Evolutionary conservation across 2,329 filamentous ascomycete genomes (phyloP).

Genomic region (Colletotrichum tropicale): DNA sequence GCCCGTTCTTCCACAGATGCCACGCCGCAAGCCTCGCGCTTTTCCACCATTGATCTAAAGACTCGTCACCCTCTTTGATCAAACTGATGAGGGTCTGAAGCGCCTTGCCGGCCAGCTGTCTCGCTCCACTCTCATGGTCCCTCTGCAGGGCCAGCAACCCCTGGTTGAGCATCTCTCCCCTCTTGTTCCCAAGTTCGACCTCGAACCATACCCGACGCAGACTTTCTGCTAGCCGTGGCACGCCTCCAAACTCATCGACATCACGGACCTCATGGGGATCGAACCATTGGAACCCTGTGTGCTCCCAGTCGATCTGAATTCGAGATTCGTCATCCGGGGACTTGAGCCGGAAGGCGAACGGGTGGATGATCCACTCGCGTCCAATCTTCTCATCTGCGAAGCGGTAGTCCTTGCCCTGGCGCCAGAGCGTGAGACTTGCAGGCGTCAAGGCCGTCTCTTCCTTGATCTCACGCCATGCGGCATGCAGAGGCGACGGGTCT

Average conservation of each 20-base stretch:
- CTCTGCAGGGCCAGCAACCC: conserved; percentile 54
- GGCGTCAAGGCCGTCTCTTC: conserved; percentile 65
- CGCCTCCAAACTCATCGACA: conserved; percentile 50
- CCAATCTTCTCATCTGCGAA: conserved; percentile 58
- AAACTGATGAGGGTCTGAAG: conserved; percentile 54
- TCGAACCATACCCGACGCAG: conserved; percentile 65
- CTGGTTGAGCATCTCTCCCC: conserved; percentile 47
- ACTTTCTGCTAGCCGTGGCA: conserved; percentile 63
- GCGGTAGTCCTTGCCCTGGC: conserved; percentile 62
- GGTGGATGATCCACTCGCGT: conserved; percentile 66
- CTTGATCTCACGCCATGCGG: conserved; percentile 65
- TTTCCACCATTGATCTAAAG: conserved; percentile 56
- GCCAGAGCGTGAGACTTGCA: conserved; percentile 52
- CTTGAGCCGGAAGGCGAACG: conserved; percentile 63
- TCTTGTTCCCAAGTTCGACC: conserved; percentile 48
- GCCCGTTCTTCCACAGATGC: conserved; percentile 68
- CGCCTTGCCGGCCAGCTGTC: conserved; percentile 60
- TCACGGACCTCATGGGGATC: conserved; percentile 54
- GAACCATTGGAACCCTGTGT: conserved; percentile 63
- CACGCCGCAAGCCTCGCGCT: conserved; percentile 61
- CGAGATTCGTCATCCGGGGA: conserved; percentile 42
- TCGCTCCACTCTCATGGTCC: conserved; percentile 64
- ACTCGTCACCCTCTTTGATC: conserved; percentile 27
- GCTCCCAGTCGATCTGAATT: conserved; percentile 67
- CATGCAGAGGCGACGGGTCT: conserved; percentile 56